Percentiles rank a stretch among this genome's conserved stretches.
Evolutionary conservation across 1,284 basidiomycete genomes (phyloP).

Genomic region (Coniferiporia sulphurascens): DNA sequence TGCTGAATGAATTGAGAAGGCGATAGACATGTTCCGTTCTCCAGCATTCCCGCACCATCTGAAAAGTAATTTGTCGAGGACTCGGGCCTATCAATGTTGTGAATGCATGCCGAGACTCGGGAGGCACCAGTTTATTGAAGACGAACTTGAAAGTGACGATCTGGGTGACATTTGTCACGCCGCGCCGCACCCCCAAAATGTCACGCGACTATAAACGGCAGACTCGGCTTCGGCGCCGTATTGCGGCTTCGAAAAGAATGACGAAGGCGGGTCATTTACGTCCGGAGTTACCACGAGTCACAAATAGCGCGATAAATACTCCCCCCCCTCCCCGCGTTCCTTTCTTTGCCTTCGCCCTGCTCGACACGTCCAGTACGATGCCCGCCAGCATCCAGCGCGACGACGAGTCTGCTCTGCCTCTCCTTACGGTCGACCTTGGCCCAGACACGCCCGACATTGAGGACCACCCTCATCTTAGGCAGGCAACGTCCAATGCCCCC

Average conservation of each 20-base stretch:
- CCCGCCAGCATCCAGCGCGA: not conserved
- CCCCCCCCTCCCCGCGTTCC: not conserved
- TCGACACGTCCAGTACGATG: not conserved
- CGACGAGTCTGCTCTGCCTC: constrained; percentile 11
- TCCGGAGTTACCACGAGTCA: too few relatives aligned
- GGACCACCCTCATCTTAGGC: not conserved
- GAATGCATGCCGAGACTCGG: too few relatives aligned
- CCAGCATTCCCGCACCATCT: too few relatives aligned
- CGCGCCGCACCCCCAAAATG: too few relatives aligned
- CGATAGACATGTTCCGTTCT: too few relatives aligned
- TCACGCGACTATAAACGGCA: not conserved
- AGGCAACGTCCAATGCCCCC: not conserved
- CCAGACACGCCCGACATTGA: not conserved
- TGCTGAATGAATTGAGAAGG: too few relatives aligned
- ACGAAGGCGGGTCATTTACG: too few relatives aligned
- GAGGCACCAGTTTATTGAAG: too few relatives aligned
- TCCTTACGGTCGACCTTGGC: constrained; percentile 1
- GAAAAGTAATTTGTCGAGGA: too few relatives aligned
- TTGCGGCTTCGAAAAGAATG: not conserved
- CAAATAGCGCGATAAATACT: not conserved
- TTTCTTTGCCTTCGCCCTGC: not conserved
- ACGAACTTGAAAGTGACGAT: too few relatives aligned
- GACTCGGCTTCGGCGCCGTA: not conserved
- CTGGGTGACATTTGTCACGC: too few relatives aligned
- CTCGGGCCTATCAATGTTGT: too few relatives aligned